Base-by-base conservation (phyloP, 2,329 filamentous ascomycete genomes). In the Colletotrichum truncatum region DNA sequence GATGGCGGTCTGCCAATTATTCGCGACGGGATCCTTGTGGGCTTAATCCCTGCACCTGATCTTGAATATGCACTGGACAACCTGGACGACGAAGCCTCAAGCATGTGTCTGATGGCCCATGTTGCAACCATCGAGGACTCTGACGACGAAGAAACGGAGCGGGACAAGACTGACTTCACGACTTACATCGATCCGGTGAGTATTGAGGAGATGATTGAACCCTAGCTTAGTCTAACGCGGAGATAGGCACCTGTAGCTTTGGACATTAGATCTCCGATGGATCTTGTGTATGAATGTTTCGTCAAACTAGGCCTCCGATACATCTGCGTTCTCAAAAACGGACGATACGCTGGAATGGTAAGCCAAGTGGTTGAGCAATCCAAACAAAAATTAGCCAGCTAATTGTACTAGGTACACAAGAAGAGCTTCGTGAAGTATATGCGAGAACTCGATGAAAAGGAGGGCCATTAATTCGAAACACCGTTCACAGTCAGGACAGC, bases 391-490 rank as follows among this genome's bases (percentile, higher is more conserved):
- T 3, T 28, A 3, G 11, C 36, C 62, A 67, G 70, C 2, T 30
- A 10, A 8, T 10, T 32, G n/a, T 12, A 18, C 7, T 21, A 93
- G 90, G 87, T 91, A 53, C 96, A 99, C 78, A 98, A 98, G 83
- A 99, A 99, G 82, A 91, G 89, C 4, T 98, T 99, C 81, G 95
- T 97, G 65, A 94, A 93, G 77, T 98, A 97, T 75, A 91, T 97
- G 78, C 93, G 94, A 70, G 91, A 97, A 73, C 80, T 94, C 46
- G 92, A 96, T 74, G 85, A 91, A 70, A 75, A 81, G 53, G 70
- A 78, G 34, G 53, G 43, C 4, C 52, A 64, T 21, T 64, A 32
- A 45, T 25, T 7, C 0, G 21, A 4, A 7, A 16, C 1, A 12
- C 14, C 9, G n/a, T n/a, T n/a, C n/a, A 26, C 1, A 26, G 16